phyloP scores from a whole-genome alignment of 345 rosid genomes.

The Eucalyptus erythrocorys region DNA sequence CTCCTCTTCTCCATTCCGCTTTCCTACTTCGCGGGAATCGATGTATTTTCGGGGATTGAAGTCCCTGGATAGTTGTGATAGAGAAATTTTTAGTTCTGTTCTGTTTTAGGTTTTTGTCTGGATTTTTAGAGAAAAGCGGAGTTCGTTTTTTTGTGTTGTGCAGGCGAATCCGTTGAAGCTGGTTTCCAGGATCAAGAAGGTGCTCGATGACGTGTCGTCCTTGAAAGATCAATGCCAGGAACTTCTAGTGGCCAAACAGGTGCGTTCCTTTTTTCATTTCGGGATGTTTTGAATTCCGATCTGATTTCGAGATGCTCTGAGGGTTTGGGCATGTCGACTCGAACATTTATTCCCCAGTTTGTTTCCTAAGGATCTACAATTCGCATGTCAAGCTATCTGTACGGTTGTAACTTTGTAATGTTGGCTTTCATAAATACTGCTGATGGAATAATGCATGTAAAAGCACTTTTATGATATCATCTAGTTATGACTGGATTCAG shows the following conservation, averaged over 20 bases:
- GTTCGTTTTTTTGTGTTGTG: neutral
- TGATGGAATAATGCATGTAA: neutral
- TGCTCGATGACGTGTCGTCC: slow-evolving; percentile 51
- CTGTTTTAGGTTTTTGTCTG: neutral
- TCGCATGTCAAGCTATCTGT: neutral
- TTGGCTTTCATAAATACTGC: neutral
- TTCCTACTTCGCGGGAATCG: neutral
- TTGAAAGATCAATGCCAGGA: slow-evolving; percentile 72
- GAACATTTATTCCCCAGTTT: neutral
- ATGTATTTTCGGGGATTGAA: neutral
- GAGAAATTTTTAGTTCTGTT: neutral
- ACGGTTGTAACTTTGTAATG: neutral
- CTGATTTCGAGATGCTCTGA: neutral
- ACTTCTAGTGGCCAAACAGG: slow-evolving; percentile 88
- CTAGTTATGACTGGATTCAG: neutral
- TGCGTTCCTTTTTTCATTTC: neutral
- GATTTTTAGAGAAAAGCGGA: neutral
- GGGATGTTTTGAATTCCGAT: neutral
- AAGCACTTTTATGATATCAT: neutral
- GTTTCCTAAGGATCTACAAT: neutral
- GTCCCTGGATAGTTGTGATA: neutral
- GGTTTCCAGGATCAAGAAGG: slow-evolving; percentile 59
- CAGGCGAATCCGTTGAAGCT: slow-evolving; percentile 88
- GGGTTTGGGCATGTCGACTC: neutral
- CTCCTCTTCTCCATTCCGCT: neutral